Evolutionary conservation across 441 rosid species (phyloP).

Genomic region (Gossypium trilobum): DNA sequence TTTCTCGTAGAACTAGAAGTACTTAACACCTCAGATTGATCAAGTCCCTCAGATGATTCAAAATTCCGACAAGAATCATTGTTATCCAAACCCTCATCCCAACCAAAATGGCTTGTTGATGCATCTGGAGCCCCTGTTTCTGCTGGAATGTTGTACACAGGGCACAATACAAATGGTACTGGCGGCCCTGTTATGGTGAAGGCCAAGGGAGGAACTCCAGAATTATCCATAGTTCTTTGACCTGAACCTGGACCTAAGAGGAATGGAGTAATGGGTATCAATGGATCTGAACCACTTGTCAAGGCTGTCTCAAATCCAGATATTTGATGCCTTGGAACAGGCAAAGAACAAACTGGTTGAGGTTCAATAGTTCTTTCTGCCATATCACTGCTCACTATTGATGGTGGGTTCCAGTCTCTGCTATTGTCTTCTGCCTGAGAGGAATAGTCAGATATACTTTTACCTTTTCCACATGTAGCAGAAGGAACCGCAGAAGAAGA

Average conservation of each 20-base stretch:
- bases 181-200: conserved; percentile 84
- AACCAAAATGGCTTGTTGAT: conserved; percentile 43
- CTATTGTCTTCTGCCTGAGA: conserved; percentile 59
- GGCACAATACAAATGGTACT: conserved; percentile 64
- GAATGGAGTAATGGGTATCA: conserved; percentile 53
- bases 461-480: conserved; percentile 48
- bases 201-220: conserved; percentile 43
- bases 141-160: conserved; percentile 41
- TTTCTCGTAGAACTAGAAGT: conserved; percentile 35
- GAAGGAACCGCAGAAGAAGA: conserved; percentile 35
- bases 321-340: conserved; percentile 44
- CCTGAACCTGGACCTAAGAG: conserved; percentile 55
- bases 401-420: conserved; percentile 49
- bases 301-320: conserved; percentile 59
- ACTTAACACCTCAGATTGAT: conserved; percentile 45
- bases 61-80: conserved; percentile 49
- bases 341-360: conserved; percentile 43
- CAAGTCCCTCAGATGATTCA: conserved; percentile 45
- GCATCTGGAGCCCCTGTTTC: conserved; percentile 51
- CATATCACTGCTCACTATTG: conserved; percentile 35
- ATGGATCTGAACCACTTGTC: conserved; percentile 61
- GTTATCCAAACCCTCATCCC: conserved; percentile 49
- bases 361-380: conserved; percentile 40
- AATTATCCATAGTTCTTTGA: conserved; percentile 51
- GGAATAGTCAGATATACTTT: conserved; percentile 49